These are phyloP conservation scores for Ophiostoma sp. DNA, from an alignment of 2,329 filamentous ascomycete genomes.

Conservation along the genomic window DNA sequence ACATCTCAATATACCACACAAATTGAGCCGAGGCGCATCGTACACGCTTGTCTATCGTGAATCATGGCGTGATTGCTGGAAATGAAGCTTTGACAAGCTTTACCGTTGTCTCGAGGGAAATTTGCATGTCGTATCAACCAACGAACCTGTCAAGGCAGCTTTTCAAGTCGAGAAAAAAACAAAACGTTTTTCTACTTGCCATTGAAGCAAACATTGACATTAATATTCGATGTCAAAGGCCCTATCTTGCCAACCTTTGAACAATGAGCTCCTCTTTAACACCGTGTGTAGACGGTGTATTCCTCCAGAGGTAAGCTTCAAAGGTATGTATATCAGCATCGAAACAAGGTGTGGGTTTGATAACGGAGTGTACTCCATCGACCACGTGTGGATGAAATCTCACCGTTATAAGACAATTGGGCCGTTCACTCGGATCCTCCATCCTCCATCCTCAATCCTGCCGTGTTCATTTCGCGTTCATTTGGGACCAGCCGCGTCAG, in stretches of 20 bases:
- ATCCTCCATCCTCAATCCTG: not conserved
- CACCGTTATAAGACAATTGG: not conserved
- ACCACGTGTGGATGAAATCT: not conserved
- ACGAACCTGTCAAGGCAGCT: not conserved
- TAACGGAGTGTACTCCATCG: not conserved
- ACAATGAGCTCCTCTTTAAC: not conserved
- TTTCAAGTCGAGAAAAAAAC: not conserved
- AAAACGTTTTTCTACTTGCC: not conserved
- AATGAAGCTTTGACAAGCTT: not conserved
- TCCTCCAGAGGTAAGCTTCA: not conserved
- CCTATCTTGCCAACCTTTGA: not conserved
- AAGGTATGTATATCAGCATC: not conserved
- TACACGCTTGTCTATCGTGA: not conserved
- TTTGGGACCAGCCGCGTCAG: not conserved
- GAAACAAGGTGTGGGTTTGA: not conserved
- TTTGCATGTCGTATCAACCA: not conserved
- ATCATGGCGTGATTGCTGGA: not conserved
- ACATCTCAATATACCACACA: not conserved
- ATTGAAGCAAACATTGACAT: not conserved
- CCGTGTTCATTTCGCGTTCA: not conserved
- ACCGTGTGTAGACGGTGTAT: not conserved
- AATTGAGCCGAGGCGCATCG: not conserved
- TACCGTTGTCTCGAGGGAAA: not conserved
- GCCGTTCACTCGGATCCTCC: not conserved
- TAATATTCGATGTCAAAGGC: not conserved